A percentile compares a stretch with the other conserved stretches of the same genome.
phyloP scores from a whole-genome alignment of 2,329 filamentous ascomycete genomes.

The Kalmusia sp. region DNA sequence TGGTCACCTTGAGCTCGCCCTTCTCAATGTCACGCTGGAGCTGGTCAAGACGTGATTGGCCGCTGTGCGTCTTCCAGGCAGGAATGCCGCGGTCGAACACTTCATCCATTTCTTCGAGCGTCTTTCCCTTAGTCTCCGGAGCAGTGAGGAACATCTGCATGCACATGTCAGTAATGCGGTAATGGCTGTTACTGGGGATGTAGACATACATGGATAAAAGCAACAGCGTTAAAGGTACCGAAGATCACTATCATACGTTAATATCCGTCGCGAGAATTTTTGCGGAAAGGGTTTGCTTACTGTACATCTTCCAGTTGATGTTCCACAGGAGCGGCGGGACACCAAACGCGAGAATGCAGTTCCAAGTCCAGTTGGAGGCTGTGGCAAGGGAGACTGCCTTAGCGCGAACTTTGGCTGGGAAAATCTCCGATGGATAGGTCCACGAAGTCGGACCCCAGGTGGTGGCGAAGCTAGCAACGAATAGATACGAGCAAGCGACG shows the following conservation, averaged over 20 bases:
- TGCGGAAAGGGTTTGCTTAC: no score
- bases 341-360: constrained; percentile 50
- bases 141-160: constrained; percentile 45
- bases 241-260: no score
- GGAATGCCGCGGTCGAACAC: constrained; percentile 47
- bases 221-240: constrained; percentile 46
- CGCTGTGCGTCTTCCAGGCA: constrained; percentile 41
- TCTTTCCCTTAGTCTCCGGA: constrained; percentile 50
- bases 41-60: constrained; percentile 42
- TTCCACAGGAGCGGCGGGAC: constrained; percentile 49
- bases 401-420: constrained; percentile 49
- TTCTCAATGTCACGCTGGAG: constrained; percentile 46
- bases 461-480: constrained; percentile 53
- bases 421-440: constrained; percentile 50
- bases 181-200: background rate
- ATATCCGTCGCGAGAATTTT: no score
- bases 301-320: constrained; percentile 54
- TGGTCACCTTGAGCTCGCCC: constrained; percentile 39
- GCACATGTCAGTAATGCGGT: background rate
- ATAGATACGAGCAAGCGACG: constrained; percentile 53
- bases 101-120: constrained; percentile 51
- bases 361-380: constrained; percentile 49
- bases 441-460: constrained; percentile 49
- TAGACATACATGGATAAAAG: constrained; percentile 40
- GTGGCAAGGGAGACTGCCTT: constrained; percentile 50